Conservation (phyloP, 495 filamentous ascomycete species). For the Penicillium roqueforti region DNA sequence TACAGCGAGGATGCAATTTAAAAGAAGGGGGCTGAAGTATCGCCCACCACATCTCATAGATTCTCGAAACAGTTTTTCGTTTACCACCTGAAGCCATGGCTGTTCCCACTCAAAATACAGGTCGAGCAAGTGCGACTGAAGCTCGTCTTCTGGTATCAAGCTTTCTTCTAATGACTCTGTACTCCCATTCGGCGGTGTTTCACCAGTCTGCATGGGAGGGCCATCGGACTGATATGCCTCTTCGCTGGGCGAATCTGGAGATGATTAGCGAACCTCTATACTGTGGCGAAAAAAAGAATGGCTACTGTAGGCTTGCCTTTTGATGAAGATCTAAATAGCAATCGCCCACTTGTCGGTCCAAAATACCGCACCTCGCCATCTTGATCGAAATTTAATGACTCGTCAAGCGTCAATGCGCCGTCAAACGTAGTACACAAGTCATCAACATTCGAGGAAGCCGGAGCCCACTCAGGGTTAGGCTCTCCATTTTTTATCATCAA, state of each 20-base stretch:
- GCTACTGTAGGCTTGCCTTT: constrained; percentile 6
- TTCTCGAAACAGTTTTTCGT: constrained; percentile 65
- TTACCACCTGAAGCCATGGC: constrained; percentile 66
- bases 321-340: constrained; percentile 20
- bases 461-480: background rate
- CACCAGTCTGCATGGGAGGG: constrained; percentile 1
- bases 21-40: constrained; percentile 69
- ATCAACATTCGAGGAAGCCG: constrained; percentile 15
- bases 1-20: constrained; percentile 70
- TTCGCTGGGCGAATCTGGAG: constrained; percentile 12
- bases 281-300: background rate
- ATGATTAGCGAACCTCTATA: constrained; percentile 4
- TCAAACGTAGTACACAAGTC: constrained; percentile 25
- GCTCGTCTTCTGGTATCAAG: constrained; percentile 14
- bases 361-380: constrained; percentile 33
- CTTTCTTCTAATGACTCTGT: background rate
- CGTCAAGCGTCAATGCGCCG: constrained; percentile 26
- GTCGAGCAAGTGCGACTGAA: constrained; percentile 23
- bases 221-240: constrained; percentile 11
- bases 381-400: constrained; percentile 30
- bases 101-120: constrained; percentile 83
- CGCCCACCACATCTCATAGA: constrained; percentile 54
- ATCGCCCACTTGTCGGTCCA: constrained; percentile 27
- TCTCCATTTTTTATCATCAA: constrained; percentile 11
- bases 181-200: background rate